A percentile compares a stretch with the other conserved stretches of the same genome.
Conservation (phyloP, 2,329 filamentous ascomycete genomes). For the Cordyceps javanica region DNA sequence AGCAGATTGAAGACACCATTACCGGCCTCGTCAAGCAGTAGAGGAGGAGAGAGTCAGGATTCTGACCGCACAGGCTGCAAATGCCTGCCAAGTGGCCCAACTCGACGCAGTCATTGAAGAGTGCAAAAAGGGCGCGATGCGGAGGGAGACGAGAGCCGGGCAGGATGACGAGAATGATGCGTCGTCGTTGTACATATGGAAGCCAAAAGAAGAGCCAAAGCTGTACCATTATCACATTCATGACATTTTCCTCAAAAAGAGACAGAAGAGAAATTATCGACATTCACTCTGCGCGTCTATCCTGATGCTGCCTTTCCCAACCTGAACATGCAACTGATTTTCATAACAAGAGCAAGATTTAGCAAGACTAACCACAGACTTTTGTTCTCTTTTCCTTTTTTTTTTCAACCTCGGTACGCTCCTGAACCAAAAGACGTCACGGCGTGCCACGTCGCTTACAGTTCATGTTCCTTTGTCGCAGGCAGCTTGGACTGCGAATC, state of each 20-base stretch:
- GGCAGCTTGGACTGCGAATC: not conserved
- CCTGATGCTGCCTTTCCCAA: not conserved
- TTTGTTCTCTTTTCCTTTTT: too few relatives aligned
- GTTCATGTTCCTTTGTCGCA: not conserved
- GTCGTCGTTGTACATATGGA: conserved; percentile 11
- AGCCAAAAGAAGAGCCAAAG: conserved; percentile 8
- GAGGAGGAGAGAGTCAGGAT: too few relatives aligned
- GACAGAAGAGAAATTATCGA: not conserved
- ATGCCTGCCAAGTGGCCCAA: too few relatives aligned
- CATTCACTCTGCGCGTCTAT: not conserved
- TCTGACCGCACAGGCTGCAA: too few relatives aligned
- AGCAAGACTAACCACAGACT: not conserved
- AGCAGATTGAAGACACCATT: conserved; percentile 56
- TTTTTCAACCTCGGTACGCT: not conserved
- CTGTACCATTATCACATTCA: conserved; percentile 13
- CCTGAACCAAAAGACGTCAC: not conserved
- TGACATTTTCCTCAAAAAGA: not conserved
- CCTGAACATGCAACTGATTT: not conserved
- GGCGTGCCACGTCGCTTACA: not conserved
- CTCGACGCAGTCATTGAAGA: too few relatives aligned
- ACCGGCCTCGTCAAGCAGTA: conserved; percentile 44
- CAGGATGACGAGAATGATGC: not conserved
- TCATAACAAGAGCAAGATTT: not conserved
- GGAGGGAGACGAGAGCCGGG: not conserved
- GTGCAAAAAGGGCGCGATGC: not conserved